Base-by-base conservation (phyloP, 2,329 filamentous ascomycete species). In the Apiospora aurea region DNA sequence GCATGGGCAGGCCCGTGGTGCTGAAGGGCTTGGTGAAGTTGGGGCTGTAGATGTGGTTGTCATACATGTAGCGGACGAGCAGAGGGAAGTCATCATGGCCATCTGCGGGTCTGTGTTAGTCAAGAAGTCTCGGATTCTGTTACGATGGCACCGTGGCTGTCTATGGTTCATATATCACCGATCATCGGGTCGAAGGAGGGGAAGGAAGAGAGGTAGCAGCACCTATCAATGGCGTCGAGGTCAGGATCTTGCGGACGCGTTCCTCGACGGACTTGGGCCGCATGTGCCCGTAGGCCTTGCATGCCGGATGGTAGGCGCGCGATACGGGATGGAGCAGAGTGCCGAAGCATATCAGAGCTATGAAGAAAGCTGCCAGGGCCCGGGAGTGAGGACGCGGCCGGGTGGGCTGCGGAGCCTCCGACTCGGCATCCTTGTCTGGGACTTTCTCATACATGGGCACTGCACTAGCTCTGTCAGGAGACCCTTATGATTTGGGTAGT, bases 1-100 rank as follows among this genome's bases (percentile, higher is more conserved):
- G 93, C 4, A 86, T 86, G 0, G 81, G 78, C 69, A 97, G 82
- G 0, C 88, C 89, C 44, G 93, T 94, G 29, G 93, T 84, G 75
- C 92, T 88, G 78, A 97, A 97, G 7, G 88, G 87, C 49, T 90
- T 83, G n/a, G 88, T 91, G 83, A 97, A 98, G 68, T 91, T 89
- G 16, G 87, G 82, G 74, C 87, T 84, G 79, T 97, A 92, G 76
- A 98, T 95, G 74, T 93, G 91, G 79, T 97, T 97, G 51, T 91
- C 85, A 77, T 91, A 96, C 4, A 83, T 51, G 7, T 77, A 82
- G 49, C 94, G 90, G 70, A 98, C 85, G 41, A 92, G 81, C 51
- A 96, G 92, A 29, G 96, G 89, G 68, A 98, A 87, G 80, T 98
- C 96, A 82, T 97, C 93, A 80, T 98, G 95, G 0, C 95, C 95